These are phyloP conservation scores for Diaporthe vexans DNA, from an alignment of 2,329 filamentous ascomycete genomes.

Conservation along the genomic window DNA sequence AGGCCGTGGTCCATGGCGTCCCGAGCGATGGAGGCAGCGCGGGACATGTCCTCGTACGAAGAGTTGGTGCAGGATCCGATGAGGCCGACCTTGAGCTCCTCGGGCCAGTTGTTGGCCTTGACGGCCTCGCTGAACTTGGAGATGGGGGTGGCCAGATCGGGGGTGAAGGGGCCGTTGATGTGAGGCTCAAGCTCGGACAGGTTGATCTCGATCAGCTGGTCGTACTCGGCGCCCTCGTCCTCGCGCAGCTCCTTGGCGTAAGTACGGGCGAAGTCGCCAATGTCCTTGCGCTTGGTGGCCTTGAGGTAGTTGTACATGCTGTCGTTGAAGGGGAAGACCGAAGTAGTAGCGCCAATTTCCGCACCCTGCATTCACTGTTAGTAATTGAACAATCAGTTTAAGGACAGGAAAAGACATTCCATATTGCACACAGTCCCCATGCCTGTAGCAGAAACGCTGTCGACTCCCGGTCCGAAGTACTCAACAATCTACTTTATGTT, in stretches of 20 bases:
- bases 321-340: constrained; percentile 97
- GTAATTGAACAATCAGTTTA: neutral
- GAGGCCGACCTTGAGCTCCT: constrained; percentile 95
- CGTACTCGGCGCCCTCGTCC: constrained; percentile 94
- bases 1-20: constrained; percentile 93
- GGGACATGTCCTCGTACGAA: constrained; percentile 89
- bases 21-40: constrained; percentile 89
- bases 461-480: constrained; percentile 72
- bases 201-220: constrained; percentile 96
- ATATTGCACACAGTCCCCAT: constrained; percentile 87
- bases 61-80: constrained; percentile 99
- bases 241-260: constrained; percentile 90
- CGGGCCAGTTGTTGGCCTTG: constrained; percentile 95
- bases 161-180: constrained; percentile 99
- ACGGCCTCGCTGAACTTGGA: constrained; percentile 97
- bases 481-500: neutral
- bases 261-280: constrained; percentile 88
- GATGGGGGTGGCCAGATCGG: constrained; percentile 96
- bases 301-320: constrained; percentile 96
- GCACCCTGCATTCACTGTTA: constrained; percentile 54
- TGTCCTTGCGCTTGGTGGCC: constrained; percentile 90
- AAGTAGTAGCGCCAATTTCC: constrained; percentile 89
- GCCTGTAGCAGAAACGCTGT: constrained; percentile 83
- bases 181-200: constrained; percentile 95
- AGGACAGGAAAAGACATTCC: constrained; percentile 56